Conservation (phyloP, 139 green algal species). For the Micractinium sp. region DNA sequence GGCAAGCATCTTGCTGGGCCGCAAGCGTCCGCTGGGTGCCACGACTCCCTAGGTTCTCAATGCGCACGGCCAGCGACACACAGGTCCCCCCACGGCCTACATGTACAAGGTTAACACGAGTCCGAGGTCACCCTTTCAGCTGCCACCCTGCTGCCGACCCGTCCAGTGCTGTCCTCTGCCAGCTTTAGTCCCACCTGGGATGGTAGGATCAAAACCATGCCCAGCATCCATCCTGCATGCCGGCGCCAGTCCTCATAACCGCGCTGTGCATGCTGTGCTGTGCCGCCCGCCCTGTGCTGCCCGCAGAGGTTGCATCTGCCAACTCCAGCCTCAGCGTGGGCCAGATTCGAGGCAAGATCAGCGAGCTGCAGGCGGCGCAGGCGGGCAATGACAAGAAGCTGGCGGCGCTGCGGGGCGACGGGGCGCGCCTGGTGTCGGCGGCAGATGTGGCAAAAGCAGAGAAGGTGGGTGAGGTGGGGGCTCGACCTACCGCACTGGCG, state of each 20-base stretch:
- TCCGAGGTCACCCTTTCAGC: too few species aligned
- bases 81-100: too few species aligned
- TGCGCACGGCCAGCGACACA: too few species aligned
- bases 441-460: slow-evolving; percentile 31
- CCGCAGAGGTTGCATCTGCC: slow-evolving; percentile 55
- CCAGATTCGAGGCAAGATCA: slow-evolving; percentile 43
- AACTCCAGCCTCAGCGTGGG: slow-evolving; percentile 46
- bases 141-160: too few species aligned
- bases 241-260: not conserved
- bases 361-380: slow-evolving; percentile 6
- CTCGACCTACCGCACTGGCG: not conserved
- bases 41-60: too few species aligned
- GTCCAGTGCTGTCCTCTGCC: too few species aligned
- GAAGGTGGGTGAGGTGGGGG: not conserved
- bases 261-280: not conserved
- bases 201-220: too few species aligned
- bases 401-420: slow-evolving; percentile 18
- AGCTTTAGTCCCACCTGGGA: too few species aligned
- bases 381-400: slow-evolving; percentile 10
- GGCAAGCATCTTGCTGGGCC: too few species aligned
- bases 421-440: slow-evolving; percentile 22
- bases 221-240: not conserved
- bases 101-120: too few species aligned
- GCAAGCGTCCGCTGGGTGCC: too few species aligned
- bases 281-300: too few species aligned